Evolutionary conservation across 768 basidiomycete species (phyloP).

Genomic region (Kwoniella dendrophila): DNA sequence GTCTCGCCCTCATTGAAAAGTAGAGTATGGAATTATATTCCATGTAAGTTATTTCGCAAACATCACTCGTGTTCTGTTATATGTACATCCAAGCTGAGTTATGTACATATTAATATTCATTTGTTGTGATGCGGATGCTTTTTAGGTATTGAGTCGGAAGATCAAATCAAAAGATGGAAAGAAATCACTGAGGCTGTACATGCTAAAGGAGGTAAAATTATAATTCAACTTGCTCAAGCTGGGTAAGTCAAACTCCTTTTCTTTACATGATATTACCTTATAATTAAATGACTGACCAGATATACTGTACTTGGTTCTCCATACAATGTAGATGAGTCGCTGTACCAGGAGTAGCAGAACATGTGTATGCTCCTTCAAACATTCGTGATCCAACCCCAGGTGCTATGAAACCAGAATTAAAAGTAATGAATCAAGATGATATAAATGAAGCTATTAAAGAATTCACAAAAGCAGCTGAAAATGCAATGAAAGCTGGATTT

Average conservation of each 20-base stretch:
- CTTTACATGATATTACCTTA: neutral
- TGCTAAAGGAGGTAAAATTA: constrained; percentile 62
- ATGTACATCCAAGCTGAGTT: neutral
- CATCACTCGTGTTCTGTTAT: no score
- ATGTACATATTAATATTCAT: neutral
- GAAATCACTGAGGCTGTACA: constrained; percentile 65
- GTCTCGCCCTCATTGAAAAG: constrained; percentile 5
- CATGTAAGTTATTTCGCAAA: neutral
- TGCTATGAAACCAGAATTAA: neutral
- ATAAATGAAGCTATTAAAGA: constrained; percentile 57
- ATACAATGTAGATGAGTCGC: constrained; percentile 4
- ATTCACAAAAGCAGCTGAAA: constrained; percentile 64
- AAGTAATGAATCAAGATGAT: constrained; percentile 55
- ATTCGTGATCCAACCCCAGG: neutral
- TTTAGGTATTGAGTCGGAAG: constrained; percentile 3
- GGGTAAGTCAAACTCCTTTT: constrained; percentile 45
- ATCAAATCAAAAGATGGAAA: constrained; percentile 65
- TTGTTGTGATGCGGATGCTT: neutral
- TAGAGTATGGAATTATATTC: neutral
- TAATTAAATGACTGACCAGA: neutral
- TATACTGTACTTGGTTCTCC: neutral
- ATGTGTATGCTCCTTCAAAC: neutral
- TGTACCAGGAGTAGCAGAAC: neutral
- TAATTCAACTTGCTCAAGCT: constrained; percentile 64
- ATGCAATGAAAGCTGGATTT: constrained; percentile 68